Evolutionary conservation across 78 protist genomes (phyloP).

Genomic region (Goniomonas avonlea): DNA sequence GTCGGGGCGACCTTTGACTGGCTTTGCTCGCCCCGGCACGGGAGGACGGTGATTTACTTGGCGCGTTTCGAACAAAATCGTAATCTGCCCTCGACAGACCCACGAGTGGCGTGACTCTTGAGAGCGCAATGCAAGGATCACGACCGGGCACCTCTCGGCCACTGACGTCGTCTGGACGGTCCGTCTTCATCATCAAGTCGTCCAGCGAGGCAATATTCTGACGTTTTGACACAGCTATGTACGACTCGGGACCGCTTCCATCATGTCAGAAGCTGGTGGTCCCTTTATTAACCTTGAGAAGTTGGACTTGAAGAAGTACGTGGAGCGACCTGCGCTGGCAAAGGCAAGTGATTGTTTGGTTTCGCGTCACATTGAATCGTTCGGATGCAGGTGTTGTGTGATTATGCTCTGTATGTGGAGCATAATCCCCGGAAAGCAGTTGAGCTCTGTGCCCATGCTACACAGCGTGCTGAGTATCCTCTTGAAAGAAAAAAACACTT

Average conservation of each 20-base stretch:
- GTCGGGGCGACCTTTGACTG: slow-evolving; percentile 64
- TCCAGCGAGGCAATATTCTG: not conserved
- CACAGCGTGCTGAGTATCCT: not conserved
- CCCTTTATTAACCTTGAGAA: slow-evolving; percentile 46
- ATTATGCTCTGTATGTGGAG: slow-evolving; percentile 49
- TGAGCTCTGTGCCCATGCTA: slow-evolving; percentile 51
- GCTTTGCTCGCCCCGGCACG: slow-evolving; percentile 76
- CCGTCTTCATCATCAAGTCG: slow-evolving; percentile 64
- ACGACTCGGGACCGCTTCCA: slow-evolving; percentile 77
- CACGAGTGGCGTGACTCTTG: not conserved
- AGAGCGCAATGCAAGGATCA: slow-evolving; percentile 10
- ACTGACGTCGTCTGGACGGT: slow-evolving; percentile 38
- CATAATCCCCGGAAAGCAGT: slow-evolving; percentile 60
- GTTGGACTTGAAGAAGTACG: slow-evolving; percentile 57
- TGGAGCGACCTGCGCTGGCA: slow-evolving; percentile 59
- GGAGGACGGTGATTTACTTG: too few relatives aligned
- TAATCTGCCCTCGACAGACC: too few relatives aligned
- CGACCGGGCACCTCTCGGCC: slow-evolving; percentile 58
- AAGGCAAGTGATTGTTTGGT: not conserved
- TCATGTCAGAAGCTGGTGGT: slow-evolving; percentile 38
- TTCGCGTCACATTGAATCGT: not conserved
- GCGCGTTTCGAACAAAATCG: too few relatives aligned
- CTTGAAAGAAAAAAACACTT: not conserved
- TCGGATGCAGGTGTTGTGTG: slow-evolving; percentile 37
- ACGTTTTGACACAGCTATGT: slow-evolving; percentile 35